Base-by-base conservation (phyloP, 1,284 basidiomycete species). In the Malassezia arunalokei region DNA sequence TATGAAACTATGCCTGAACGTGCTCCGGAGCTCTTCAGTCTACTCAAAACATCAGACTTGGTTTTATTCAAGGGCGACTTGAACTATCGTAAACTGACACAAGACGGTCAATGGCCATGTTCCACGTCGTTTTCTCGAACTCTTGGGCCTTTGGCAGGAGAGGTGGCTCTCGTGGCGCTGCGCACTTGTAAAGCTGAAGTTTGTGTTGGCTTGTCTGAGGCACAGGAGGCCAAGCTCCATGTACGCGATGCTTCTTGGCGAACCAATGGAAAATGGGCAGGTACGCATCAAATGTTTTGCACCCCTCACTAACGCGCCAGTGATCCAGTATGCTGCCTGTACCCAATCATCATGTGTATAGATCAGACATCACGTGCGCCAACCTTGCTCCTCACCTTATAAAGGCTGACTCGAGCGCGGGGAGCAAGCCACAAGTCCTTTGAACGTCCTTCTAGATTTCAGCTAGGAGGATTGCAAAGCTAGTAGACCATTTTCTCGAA, bases 51-150 rank as follows among this genome's bases (percentile, higher is more conserved):
- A 45, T 58, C 85, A 55, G 80, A 79, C 9, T 76, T 98, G 11
- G 90, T 95, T 5, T 81, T 98, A 53, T 94, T 96, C 78, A 98
- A 96, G 81, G 91, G 91, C 14, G 90, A 94, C 76, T 76, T 94
- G 56, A 68, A 68, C 60, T 58, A 52, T 57, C 51, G 59, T 56
- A 94, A 87, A 68, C 79, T 98, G 28, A 86, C 89, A 0, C 86
- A 86, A 8, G 92, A 98, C 71, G 79, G 88, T 14, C 78, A 79
- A 63, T 98, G 92, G 92, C 85, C 86, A 0, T 79, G 83, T 0
- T 83, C 81, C 39, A 90, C 88, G 0, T 76, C 84, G 0, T 91
- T 95, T 74, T 75, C 79, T 30, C 76, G 79, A 7, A 88, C 89
- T 0, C 74, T 96, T 8, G 91, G 90, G 82, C 68, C 65, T 49